Percentiles rank a stretch among this genome's conserved stretches.
phyloP scores from a whole-genome alignment of 768 basidiomycete genomes.

The Megacollybia marginata region DNA sequence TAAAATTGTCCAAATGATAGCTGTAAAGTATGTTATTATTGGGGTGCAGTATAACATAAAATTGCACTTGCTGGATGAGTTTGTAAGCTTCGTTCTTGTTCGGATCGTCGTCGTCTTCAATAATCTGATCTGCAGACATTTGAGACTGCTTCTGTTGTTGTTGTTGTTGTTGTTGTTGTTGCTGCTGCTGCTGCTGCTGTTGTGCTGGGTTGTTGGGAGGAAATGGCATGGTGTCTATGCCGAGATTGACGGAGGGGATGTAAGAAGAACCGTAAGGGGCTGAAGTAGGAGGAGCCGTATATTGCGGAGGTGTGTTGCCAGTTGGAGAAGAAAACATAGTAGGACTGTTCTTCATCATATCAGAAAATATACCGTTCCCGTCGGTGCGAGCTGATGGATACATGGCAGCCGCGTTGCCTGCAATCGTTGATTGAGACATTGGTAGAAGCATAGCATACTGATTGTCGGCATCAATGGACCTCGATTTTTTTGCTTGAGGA shows the following conservation, averaged over 20 bases:
- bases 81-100: conserved; percentile 77
- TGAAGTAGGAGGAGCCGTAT: conserved; percentile 27
- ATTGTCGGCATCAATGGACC: conserved; percentile 32
- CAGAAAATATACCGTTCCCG: conserved; percentile 51
- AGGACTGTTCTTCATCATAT: conserved; percentile 46
- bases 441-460: conserved; percentile 54
- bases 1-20: conserved; percentile 89
- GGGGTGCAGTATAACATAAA: background rate
- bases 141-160: conserved; percentile 12
- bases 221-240: conserved; percentile 49
- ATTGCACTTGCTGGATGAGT: conserved; percentile 57
- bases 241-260: conserved; percentile 50
- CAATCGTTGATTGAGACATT: conserved; percentile 33
- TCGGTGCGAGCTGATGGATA: conserved; percentile 36
- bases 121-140: conserved; percentile 32
- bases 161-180: conserved; percentile 10
- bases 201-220: conserved; percentile 32
- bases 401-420: conserved; percentile 27
- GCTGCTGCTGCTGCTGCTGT: conserved; percentile 26
- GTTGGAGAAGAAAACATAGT: conserved; percentile 51
- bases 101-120: conserved; percentile 59
- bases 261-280: conserved; percentile 41
- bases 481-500: conserved; percentile 44
- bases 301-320: conserved; percentile 29
- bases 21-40: conserved; percentile 26